A percentile compares a stretch with the other conserved stretches of the same genome.
These are phyloP conservation scores for Eutypella sp. DNA, from an alignment of 2,329 filamentous ascomycete species.

Conservation along the genomic window DNA sequence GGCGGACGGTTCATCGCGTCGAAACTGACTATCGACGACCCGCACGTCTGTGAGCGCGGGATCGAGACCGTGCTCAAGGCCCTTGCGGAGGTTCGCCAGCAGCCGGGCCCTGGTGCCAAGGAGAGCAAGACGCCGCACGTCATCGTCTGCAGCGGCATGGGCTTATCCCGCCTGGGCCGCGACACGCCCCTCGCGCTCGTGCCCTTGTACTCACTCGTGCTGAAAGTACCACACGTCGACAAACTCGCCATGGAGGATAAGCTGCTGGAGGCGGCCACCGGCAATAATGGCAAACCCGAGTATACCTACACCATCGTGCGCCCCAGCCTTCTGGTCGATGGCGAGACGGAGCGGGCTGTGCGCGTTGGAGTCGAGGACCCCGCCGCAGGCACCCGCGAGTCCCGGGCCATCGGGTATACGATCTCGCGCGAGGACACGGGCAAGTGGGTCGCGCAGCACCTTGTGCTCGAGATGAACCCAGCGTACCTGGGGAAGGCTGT, in stretches of 20 bases:
- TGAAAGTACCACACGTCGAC: constrained; percentile 41
- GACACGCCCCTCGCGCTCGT: constrained; percentile 40
- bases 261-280: constrained; percentile 26
- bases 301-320: constrained; percentile 32
- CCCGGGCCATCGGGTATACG: constrained; percentile 39
- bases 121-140: constrained; percentile 31
- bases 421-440: constrained; percentile 45
- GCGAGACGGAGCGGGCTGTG: constrained; percentile 24
- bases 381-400: constrained; percentile 23
- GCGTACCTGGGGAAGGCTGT: constrained; percentile 32
- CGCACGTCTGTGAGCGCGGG: constrained; percentile 42
- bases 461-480: constrained; percentile 21
- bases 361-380: constrained; percentile 38
- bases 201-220: constrained; percentile 38
- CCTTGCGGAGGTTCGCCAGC: constrained; percentile 26
- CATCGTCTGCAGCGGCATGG: constrained; percentile 37
- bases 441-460: constrained; percentile 39
- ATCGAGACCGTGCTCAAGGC: constrained; percentile 38
- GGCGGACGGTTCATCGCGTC: constrained; percentile 32
- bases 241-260: constrained; percentile 43
- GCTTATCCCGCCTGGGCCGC: constrained; percentile 32
- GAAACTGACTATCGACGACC: constrained; percentile 37
- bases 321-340: constrained; percentile 31
- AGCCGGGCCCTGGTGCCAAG: too few species aligned
- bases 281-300: too few species aligned